Evolutionary conservation across 805 yeast genomes (phyloP).

Genomic region (Nakazawaea populi): DNA sequence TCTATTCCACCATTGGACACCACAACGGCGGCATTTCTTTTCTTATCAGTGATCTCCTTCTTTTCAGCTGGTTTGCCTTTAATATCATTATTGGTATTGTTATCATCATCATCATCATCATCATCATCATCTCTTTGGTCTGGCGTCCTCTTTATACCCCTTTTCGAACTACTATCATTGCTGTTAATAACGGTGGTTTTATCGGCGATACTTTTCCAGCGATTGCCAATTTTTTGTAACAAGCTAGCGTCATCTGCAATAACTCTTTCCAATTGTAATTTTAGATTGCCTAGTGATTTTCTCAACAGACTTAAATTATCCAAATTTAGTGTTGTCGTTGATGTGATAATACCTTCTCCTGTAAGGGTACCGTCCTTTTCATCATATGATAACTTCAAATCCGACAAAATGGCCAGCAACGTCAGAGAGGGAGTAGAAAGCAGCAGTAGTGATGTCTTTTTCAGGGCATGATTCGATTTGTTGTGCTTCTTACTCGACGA

Average conservation of each 20-base stretch:
- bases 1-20: neutral
- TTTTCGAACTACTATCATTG: neutral
- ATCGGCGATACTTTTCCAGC: neutral
- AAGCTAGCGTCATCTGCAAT: conserved; percentile 25
- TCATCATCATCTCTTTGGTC: neutral
- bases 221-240: conserved; percentile 18
- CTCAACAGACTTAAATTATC: conserved; percentile 15
- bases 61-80: neutral
- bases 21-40: neutral
- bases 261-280: conserved; percentile 30
- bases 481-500: conserved; percentile 1
- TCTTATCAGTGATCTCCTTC: neutral
- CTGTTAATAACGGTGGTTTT: neutral
- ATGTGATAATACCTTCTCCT: conserved; percentile 47
- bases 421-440: conserved; percentile 31
- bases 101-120: too few species aligned
- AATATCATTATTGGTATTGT: too few species aligned
- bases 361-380: conserved; percentile 52
- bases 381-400: conserved; percentile 50
- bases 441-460: neutral
- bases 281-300: conserved; percentile 33
- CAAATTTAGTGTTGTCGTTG: conserved; percentile 17
- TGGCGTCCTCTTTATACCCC: neutral
- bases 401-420: conserved; percentile 45
- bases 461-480: conserved; percentile 8